phyloP scores from a whole-genome alignment of 768 basidiomycete species.

The Guyanaporus albipodus region DNA sequence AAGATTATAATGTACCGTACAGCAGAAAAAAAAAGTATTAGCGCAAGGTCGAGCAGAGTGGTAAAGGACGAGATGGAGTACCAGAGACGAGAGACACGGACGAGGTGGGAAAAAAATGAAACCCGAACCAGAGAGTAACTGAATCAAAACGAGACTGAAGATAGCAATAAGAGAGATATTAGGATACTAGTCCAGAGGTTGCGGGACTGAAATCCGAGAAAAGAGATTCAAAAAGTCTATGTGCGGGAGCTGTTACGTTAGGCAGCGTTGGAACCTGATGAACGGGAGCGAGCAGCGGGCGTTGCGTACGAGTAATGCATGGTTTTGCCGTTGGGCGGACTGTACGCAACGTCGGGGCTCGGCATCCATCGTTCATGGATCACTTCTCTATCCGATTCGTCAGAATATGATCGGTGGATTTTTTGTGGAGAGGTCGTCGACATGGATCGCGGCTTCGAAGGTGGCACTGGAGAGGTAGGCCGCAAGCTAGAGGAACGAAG shows the following conservation, averaged over 20 bases:
- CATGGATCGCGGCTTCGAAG: conserved; percentile 46
- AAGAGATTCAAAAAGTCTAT: conserved; percentile 19
- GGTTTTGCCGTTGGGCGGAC: conserved; percentile 35
- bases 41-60: conserved; percentile 31
- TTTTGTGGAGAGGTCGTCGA: conserved; percentile 52
- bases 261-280: conserved; percentile 35
- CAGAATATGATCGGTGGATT: conserved; percentile 58
- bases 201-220: conserved; percentile 25
- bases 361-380: conserved; percentile 69
- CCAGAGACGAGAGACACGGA: conserved; percentile 14
- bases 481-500: conserved; percentile 29
- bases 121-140: conserved; percentile 18
- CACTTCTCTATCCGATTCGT: conserved; percentile 55
- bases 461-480: conserved; percentile 28
- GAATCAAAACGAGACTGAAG: conserved; percentile 25
- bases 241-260: conserved; percentile 21
- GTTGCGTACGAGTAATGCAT: conserved; percentile 27
- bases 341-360: conserved; percentile 34
- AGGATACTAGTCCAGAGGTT: conserved; percentile 29
- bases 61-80: conserved; percentile 11
- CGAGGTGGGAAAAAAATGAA: conserved; percentile 2
- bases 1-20: conserved; percentile 33
- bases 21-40: conserved; percentile 25
- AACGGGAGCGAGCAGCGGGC: conserved; percentile 25
- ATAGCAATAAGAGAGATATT: conserved; percentile 36